Evolutionary conservation across 129 eudicot species (phyloP).

Genomic region (Flaveria sonorensis): DNA sequence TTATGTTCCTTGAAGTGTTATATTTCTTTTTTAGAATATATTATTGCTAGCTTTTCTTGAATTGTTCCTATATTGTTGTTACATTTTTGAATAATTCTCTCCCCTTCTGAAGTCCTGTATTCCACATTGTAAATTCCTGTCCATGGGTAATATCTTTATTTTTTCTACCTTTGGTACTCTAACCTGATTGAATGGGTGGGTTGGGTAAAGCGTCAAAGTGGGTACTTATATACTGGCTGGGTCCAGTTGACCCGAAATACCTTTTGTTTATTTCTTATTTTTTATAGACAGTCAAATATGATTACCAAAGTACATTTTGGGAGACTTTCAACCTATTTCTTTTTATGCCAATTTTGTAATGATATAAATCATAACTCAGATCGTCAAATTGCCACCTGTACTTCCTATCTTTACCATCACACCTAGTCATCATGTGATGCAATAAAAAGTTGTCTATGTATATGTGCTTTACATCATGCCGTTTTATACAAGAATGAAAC

Average conservation of each 20-base stretch:
- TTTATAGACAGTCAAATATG: background rate
- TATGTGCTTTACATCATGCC: background rate
- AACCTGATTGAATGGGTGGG: background rate
- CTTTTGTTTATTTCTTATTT: background rate
- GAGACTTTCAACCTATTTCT: background rate
- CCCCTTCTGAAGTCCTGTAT: background rate
- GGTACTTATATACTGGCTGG: background rate
- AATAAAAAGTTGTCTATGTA: background rate
- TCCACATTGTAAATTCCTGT: background rate
- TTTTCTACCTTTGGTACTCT: background rate
- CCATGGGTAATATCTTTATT: background rate
- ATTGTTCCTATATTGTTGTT: background rate
- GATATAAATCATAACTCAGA: background rate
- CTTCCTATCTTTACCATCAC: background rate
- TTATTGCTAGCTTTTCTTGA: background rate
- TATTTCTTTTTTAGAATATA: background rate
- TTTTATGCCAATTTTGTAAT: background rate
- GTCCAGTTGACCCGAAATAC: background rate
- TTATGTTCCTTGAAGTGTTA: conserved; percentile 12
- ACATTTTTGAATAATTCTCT: background rate
- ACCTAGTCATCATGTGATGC: background rate
- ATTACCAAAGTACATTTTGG: background rate
- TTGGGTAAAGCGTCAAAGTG: background rate
- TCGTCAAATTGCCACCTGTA: background rate
- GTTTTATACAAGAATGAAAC: background rate